Conservation (phyloP, 1,284 basidiomycete genomes). For the Leucoagaricus sp. region DNA sequence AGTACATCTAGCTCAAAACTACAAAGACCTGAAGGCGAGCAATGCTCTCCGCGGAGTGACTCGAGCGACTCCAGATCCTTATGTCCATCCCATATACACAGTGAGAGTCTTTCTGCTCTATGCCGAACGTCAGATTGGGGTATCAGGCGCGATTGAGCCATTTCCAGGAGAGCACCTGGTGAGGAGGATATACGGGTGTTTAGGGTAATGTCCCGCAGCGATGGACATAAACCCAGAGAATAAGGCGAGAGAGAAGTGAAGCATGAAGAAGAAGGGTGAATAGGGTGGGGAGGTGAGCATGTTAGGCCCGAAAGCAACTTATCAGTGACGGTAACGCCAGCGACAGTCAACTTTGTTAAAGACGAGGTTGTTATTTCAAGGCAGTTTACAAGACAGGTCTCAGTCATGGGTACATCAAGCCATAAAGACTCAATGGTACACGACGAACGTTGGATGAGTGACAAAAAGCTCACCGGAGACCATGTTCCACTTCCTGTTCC, state of each 20-base stretch:
- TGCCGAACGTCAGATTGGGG: neutral
- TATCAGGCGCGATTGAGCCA: conserved; percentile 26
- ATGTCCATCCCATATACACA: conserved; percentile 14
- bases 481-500: conserved; percentile 19
- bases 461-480: conserved; percentile 26
- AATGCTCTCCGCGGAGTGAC: neutral
- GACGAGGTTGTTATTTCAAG: conserved; percentile 24
- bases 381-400: conserved; percentile 25
- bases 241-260: neutral
- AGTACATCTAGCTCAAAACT: conserved; percentile 8
- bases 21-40: neutral
- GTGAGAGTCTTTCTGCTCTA: neutral
- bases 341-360: conserved; percentile 24
- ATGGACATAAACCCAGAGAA: conserved; percentile 19
- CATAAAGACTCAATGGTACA: conserved; percentile 29
- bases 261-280: neutral
- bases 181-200: conserved; percentile 23
- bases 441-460: conserved; percentile 28
- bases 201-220: conserved; percentile 24
- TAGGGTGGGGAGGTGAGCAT: neutral
- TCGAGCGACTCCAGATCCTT: conserved; percentile 9
- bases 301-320: conserved; percentile 11
- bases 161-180: conserved; percentile 20
- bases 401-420: conserved; percentile 27
- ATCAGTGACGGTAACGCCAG: conserved; percentile 17